phyloP scores from a whole-genome alignment of 2,329 filamentous ascomycete genomes.

The Paracoccidioides lutzii region DNA sequence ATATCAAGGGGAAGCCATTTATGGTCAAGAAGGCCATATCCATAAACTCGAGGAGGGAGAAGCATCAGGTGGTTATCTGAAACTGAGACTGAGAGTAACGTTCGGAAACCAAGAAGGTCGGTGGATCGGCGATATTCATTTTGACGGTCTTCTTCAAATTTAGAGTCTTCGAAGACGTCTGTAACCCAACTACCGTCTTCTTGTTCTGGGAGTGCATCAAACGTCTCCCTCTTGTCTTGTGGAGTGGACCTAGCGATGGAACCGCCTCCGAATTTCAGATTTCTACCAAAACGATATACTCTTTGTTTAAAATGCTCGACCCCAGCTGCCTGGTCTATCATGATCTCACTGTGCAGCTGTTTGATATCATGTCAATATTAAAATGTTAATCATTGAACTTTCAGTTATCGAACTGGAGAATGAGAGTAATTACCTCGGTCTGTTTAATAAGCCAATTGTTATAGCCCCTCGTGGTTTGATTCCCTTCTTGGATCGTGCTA shows the following conservation, averaged over 20 bases:
- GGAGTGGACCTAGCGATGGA: not conserved
- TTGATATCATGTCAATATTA: not conserved
- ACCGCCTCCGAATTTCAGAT: not conserved
- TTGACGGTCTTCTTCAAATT: constrained; percentile 1
- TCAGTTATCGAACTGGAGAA: not conserved
- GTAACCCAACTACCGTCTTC: not conserved
- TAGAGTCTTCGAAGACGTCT: constrained; percentile 1
- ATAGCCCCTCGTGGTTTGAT: not conserved
- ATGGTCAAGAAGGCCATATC: not conserved
- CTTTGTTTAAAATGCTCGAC: constrained; percentile 1
- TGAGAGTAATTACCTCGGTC: not conserved
- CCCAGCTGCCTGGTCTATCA: not conserved
- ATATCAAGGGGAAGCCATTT: not conserved
- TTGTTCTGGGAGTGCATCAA: not conserved
- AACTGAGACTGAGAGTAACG: not conserved
- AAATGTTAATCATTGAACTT: not conserved
- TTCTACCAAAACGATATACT: not conserved
- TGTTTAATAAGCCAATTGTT: not conserved
- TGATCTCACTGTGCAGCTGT: not conserved
- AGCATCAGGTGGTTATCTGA: not conserved
- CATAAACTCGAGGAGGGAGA: not conserved
- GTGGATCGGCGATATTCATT: not conserved
- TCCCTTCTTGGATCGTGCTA: not conserved
- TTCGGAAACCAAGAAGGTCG: not conserved
- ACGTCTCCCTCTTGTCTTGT: not conserved